These are phyloP conservation scores for Neolecta irregularis DNA, from an alignment of 1,139 yeast genomes.

Conservation along the genomic window DNA sequence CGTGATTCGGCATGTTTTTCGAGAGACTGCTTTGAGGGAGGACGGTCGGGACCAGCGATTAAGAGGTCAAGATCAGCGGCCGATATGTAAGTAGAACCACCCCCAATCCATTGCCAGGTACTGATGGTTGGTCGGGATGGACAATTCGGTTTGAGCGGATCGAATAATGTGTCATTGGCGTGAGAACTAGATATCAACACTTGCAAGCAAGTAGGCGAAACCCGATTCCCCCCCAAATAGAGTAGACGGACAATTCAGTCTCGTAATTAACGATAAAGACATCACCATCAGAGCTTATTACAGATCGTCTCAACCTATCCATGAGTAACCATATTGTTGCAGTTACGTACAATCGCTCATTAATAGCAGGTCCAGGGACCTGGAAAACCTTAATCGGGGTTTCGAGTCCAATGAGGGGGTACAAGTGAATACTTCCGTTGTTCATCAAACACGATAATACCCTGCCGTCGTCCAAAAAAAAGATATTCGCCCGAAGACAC, in stretches of 20 bases:
- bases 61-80: slow-evolving; percentile 37
- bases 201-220: slow-evolving; percentile 8
- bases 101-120: slow-evolving; percentile 76
- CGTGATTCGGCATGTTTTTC: slow-evolving; percentile 19
- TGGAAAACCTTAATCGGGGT: too few species aligned
- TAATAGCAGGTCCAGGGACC: background rate
- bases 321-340: background rate
- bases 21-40: slow-evolving; percentile 15
- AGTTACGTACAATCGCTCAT: background rate
- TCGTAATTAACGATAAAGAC: slow-evolving; percentile 43
- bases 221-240: slow-evolving; percentile 28
- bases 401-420: background rate
- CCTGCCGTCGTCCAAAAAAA: background rate
- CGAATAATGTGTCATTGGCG: too few species aligned
- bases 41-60: slow-evolving; percentile 16
- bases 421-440: background rate
- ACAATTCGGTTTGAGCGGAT: slow-evolving; percentile 29
- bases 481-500: slow-evolving; percentile 1
- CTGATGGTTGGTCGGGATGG: slow-evolving; percentile 73
- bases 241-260: slow-evolving; percentile 43
- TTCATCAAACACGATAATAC: slow-evolving; percentile 1
- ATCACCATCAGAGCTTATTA: slow-evolving; percentile 41
- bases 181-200: too few species aligned
- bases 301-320: slow-evolving; percentile 31
- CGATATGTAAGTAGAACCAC: slow-evolving; percentile 50